Percentiles rank a stretch among this genome's conserved stretches.
These are phyloP conservation scores for Stentor coeruleus DNA, from an alignment of 73 alveolate species.

Conservation along the genomic window DNA sequence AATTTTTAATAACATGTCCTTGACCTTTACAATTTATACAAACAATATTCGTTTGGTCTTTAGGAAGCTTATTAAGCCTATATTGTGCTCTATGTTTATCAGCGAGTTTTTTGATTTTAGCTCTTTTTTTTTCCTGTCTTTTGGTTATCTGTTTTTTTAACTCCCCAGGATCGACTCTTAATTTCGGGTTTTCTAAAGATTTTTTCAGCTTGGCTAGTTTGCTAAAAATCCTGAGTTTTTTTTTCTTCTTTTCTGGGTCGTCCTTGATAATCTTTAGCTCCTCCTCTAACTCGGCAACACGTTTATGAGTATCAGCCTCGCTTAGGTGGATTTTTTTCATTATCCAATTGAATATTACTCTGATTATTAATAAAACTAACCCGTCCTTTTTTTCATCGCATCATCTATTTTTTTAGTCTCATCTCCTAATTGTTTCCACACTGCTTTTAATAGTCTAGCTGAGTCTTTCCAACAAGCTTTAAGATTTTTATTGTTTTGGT, in stretches of 20 bases:
- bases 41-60: neutral
- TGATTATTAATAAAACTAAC: too few species aligned
- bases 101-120: neutral
- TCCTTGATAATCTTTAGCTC: neutral
- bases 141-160: neutral
- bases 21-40: conserved; percentile 11
- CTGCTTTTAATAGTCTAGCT: conserved; percentile 8
- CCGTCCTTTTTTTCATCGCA: too few species aligned
- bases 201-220: conserved; percentile 14
- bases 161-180: neutral
- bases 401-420: neutral
- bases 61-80: neutral
- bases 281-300: neutral
- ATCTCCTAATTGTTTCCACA: neutral
- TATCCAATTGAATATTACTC: too few species aligned
- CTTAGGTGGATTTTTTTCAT: conserved; percentile 6
- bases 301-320: neutral
- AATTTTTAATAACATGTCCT: conserved; percentile 18
- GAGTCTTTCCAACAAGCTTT: conserved; percentile 17
- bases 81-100: neutral
- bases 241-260: neutral
- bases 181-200: neutral
- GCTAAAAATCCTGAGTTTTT: conserved; percentile 11
- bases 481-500: neutral
- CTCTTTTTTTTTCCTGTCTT: conserved; percentile 9